Percentiles rank a stretch among this genome's conserved stretches.
These are phyloP conservation scores for Collybia sp. DNA, from an alignment of 768 basidiomycete genomes.

Conservation along the genomic window DNA sequence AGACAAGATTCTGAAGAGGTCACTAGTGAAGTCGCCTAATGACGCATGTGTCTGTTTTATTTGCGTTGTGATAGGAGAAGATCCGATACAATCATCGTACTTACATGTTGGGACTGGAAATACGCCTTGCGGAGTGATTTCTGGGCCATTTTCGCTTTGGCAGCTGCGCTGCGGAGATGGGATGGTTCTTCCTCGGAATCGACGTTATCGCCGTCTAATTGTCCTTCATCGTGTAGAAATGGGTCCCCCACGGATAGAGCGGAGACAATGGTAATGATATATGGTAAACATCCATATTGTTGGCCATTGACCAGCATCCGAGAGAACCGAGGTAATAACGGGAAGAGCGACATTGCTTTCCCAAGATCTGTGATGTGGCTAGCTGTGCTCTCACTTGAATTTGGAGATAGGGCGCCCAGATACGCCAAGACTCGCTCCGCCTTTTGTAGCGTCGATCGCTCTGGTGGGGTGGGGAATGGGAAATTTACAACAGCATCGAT, in stretches of 20 bases:
- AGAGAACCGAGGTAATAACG: slow-evolving; percentile 91
- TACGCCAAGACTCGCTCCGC: slow-evolving; percentile 79
- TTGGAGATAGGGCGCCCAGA: slow-evolving; percentile 71
- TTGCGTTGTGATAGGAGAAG: slow-evolving; percentile 2
- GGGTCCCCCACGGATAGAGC: slow-evolving; percentile 94
- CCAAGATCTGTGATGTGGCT: slow-evolving; percentile 86
- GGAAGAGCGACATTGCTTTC: slow-evolving; percentile 90
- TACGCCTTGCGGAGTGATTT: slow-evolving; percentile 69
- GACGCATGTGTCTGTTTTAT: slow-evolving; percentile 62
- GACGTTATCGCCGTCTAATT: slow-evolving; percentile 40
- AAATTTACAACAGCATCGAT: slow-evolving; percentile 96
- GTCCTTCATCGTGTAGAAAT: slow-evolving; percentile 79
- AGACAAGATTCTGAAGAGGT: slow-evolving; percentile 82
- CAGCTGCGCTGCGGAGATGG: slow-evolving; percentile 41
- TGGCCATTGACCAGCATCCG: slow-evolving; percentile 94
- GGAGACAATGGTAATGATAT: slow-evolving; percentile 87
- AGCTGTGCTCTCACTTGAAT: slow-evolving; percentile 16
- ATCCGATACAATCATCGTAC: slow-evolving; percentile 10
- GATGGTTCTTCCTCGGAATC: slow-evolving; percentile 32
- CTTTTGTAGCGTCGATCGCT: slow-evolving; percentile 64
- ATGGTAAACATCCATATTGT: slow-evolving; percentile 78
- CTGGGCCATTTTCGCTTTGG: slow-evolving; percentile 51
- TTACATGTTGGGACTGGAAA: slow-evolving; percentile 77
- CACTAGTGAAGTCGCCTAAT: slow-evolving; percentile 77
- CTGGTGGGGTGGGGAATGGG: slow-evolving; percentile 96